Base-by-base conservation (phyloP, 805 yeast genomes). In the Nematodospora valgi region DNA sequence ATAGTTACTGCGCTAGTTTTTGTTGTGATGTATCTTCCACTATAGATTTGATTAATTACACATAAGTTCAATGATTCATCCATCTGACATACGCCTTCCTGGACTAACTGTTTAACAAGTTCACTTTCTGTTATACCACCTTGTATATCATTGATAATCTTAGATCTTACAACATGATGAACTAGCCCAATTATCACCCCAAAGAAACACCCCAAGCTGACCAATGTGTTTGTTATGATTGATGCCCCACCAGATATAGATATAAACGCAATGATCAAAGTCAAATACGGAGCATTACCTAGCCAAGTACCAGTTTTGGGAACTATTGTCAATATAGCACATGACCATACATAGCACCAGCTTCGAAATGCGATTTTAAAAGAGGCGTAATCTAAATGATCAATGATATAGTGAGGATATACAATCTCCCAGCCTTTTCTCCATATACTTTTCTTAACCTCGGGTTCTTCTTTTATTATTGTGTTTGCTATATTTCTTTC, bases 241-340 rank as follows among this genome's bases (percentile, higher is more conserved):
- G 52, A 52, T 9, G 38, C 33, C 2, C 62, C 63, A 2, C 68
- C 66, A n/a, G 55, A 26, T 14, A 47, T 44, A 4, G 35, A 37
- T 17, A 59, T 48, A 29, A 58, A 56, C 2, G 55, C 59, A 16
- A 59, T 40, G 10, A 59, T 48, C 27, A 50, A 59, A 22, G 56
- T 34, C 27, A 61, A 41, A 37, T 49, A 61, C 3, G 57, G 43
- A 3, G 59, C 62, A 14, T 32, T 34, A 5, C 65, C 65, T 0
- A 59, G 12, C 65, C 65, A 62, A 15, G 26, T 29, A 28, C 50
- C 45, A 1, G 55, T 43, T 2, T 37, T 27, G 2, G 57, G 62
- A 3, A 56, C 47, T 4, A 57, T 44, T 7, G 47, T 37, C 12
- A 60, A 26, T 6, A 62, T 38, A 5, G 55, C 51, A 3, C 54